These are phyloP conservation scores for Fusarium algeriense DNA, from an alignment of 2,329 filamentous ascomycete species.

Conservation along the genomic window DNA sequence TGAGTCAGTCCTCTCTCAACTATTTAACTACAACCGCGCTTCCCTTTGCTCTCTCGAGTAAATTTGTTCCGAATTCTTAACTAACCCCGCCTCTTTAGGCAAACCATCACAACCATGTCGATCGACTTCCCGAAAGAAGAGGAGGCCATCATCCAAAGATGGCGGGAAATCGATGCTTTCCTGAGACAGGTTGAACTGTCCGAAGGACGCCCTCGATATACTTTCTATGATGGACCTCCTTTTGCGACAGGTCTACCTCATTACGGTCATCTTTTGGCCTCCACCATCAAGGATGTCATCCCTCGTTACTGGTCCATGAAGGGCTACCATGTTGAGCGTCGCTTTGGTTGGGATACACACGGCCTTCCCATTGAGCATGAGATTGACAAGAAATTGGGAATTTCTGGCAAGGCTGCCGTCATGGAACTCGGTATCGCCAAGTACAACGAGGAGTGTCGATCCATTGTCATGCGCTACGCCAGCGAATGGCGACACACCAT, in stretches of 20 bases:
- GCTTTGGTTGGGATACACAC: slow-evolving; percentile 96
- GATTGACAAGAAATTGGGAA: slow-evolving; percentile 95
- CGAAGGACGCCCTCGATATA: slow-evolving; percentile 84
- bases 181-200: slow-evolving; percentile 87
- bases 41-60: not conserved
- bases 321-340: slow-evolving; percentile 88
- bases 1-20: slow-evolving; percentile 19
- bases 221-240: slow-evolving; percentile 92
- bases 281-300: slow-evolving; percentile 97
- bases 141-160: slow-evolving; percentile 84
- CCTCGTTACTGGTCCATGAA: slow-evolving; percentile 98
- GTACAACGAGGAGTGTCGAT: slow-evolving; percentile 91
- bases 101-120: slow-evolving; percentile 68
- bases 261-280: slow-evolving; percentile 82
- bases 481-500: slow-evolving; percentile 89
- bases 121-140: slow-evolving; percentile 96
- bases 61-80: slow-evolving; percentile 2
- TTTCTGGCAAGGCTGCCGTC: slow-evolving; percentile 88
- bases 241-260: slow-evolving; percentile 79
- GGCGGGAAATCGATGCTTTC: slow-evolving; percentile 94
- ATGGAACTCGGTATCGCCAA: slow-evolving; percentile 85
- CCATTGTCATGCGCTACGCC: slow-evolving; percentile 93
- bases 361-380: slow-evolving; percentile 96
- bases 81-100: slow-evolving; percentile 28
- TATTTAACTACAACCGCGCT: not conserved